Evolutionary conservation across 345 rosid genomes (phyloP).

Genomic region (Combretum micranthum): DNA sequence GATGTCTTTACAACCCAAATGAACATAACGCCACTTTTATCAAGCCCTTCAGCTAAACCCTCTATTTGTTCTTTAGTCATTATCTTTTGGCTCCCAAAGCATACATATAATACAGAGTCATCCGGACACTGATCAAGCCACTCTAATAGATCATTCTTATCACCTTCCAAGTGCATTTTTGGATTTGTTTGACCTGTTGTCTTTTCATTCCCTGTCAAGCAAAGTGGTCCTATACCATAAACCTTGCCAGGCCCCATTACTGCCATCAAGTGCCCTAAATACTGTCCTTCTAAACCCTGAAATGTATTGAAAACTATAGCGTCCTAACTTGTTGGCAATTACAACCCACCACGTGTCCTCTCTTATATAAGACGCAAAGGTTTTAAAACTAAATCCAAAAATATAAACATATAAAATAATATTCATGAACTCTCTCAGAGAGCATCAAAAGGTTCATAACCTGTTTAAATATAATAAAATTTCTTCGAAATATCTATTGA

Average conservation of each 20-base stretch:
- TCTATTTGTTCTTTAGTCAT: conserved; percentile 33
- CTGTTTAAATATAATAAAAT: no score
- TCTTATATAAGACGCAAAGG: no score
- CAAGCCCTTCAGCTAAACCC: conserved; percentile 48
- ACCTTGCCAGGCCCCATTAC: conserved; percentile 38
- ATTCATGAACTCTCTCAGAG: no score
- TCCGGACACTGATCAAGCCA: conserved; percentile 54
- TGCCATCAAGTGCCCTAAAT: conserved; percentile 25
- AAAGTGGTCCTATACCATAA: conserved; percentile 51
- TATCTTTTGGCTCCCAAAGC: conserved; percentile 59
- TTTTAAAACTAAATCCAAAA: no score
- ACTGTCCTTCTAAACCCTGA: no score
- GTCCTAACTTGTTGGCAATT: no score
- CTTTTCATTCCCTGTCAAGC: conserved; percentile 25
- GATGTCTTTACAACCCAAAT: conserved; percentile 52
- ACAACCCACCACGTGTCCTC: no score
- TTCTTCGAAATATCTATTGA: no score
- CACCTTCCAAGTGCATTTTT: background rate
- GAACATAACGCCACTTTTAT: conserved; percentile 41
- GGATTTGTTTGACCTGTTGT: conserved; percentile 1
- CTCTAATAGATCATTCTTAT: conserved; percentile 8
- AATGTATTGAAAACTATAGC: no score
- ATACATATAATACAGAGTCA: conserved; percentile 49
- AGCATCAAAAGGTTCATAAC: no score
- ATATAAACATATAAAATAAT: no score